Evolutionary conservation across 1,284 basidiomycete genomes (phyloP).

Genomic region (Entoloma clypeatum): DNA sequence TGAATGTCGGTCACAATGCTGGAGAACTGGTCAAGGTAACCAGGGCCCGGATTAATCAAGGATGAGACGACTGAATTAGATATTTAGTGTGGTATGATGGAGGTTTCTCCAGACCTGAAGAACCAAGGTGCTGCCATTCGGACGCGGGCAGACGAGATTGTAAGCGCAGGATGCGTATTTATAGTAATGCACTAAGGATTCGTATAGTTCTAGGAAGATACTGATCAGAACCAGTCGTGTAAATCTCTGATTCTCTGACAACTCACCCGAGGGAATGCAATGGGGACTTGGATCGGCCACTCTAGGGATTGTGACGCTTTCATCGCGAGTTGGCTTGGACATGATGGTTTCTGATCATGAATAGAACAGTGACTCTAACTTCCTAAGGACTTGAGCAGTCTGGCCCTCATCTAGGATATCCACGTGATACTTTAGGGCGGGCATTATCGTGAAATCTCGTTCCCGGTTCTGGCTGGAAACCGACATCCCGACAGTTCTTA

Average conservation of each 20-base stretch:
- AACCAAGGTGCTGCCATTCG: slow-evolving; percentile 46
- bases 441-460: slow-evolving; percentile 16
- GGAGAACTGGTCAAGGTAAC: slow-evolving; percentile 35
- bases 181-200: slow-evolving; percentile 43
- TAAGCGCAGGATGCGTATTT: slow-evolving; percentile 52
- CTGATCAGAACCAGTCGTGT: too few species aligned
- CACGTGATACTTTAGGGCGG: slow-evolving; percentile 19
- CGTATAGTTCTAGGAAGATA: slow-evolving; percentile 38
- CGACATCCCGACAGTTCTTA: background rate
- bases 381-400: too few species aligned
- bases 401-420: too few species aligned
- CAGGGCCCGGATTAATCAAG: too few species aligned
- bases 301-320: too few species aligned
- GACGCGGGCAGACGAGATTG: slow-evolving; percentile 39
- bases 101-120: slow-evolving; percentile 30
- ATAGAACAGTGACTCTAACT: too few species aligned
- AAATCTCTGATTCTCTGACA: too few species aligned
- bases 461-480: background rate
- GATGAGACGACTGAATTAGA: too few species aligned
- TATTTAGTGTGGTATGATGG: background rate
- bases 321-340: too few species aligned
- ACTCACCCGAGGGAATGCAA: too few species aligned
- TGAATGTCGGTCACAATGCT: slow-evolving; percentile 41
- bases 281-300: too few species aligned
- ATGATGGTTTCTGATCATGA: too few species aligned